Evolutionary conservation across 805 yeast genomes (phyloP).

Genomic region (Starmerella stigmatis): DNA sequence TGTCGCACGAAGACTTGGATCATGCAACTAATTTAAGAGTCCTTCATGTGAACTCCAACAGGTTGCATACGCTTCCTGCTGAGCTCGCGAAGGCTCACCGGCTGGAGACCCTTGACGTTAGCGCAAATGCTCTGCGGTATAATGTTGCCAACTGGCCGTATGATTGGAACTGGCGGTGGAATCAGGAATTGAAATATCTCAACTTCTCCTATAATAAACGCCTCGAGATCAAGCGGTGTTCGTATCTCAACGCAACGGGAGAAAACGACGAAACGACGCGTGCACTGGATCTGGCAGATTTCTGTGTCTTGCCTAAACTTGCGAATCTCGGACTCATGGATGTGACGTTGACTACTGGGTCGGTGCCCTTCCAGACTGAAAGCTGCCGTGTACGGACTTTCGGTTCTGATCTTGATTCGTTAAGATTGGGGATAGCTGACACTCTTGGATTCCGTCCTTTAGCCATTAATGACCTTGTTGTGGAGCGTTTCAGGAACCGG

Average conservation of each 20-base stretch:
- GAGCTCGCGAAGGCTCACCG: slow-evolving; percentile 62
- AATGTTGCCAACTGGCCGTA: slow-evolving; percentile 89
- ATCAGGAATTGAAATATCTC: slow-evolving; percentile 60
- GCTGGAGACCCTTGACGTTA: slow-evolving; percentile 71
- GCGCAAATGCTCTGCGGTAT: slow-evolving; percentile 80
- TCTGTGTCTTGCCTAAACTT: slow-evolving; percentile 63
- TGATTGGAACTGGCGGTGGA: slow-evolving; percentile 97
- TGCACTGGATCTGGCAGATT: slow-evolving; percentile 39
- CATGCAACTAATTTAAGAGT: slow-evolving; percentile 46
- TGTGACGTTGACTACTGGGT: slow-evolving; percentile 79
- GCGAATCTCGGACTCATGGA: slow-evolving; percentile 82
- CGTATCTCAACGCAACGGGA: slow-evolving; percentile 29
- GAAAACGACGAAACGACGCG: slow-evolving; percentile 6
- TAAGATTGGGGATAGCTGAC: slow-evolving; percentile 89
- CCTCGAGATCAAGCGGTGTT: slow-evolving; percentile 59
- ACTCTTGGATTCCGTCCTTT: slow-evolving; percentile 59
- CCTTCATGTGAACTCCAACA: slow-evolving; percentile 70
- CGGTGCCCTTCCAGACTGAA: slow-evolving; percentile 78
- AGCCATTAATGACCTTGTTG: slow-evolving; percentile 71
- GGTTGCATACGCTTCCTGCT: slow-evolving; percentile 76
- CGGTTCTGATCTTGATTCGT: slow-evolving; percentile 61
- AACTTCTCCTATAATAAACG: slow-evolving; percentile 89
- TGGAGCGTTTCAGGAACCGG: slow-evolving; percentile 77
- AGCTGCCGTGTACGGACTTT: slow-evolving; percentile 84
- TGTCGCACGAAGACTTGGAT: slow-evolving; percentile 81